Evolutionary conservation across 495 filamentous ascomycete species (phyloP).

Genomic region (Glonium stellatum): DNA sequence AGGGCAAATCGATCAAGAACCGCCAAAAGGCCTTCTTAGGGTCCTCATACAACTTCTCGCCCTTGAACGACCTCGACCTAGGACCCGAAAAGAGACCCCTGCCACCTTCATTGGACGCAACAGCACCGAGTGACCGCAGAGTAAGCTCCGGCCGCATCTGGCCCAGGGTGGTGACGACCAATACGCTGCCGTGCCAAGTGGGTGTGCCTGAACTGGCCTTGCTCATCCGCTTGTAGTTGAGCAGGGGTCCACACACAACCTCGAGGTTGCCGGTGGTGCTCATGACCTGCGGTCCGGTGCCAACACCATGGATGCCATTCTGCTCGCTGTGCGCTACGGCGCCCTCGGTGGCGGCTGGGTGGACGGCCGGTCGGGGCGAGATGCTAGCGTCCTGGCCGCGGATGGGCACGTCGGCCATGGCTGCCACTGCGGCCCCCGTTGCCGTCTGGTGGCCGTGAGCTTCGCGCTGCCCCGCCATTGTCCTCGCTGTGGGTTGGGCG

Average conservation of each 20-base stretch:
- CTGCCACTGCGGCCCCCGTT: not conserved
- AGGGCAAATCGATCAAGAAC: conserved; percentile 57
- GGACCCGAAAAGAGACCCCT: conserved; percentile 10
- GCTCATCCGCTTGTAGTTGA: conserved; percentile 82
- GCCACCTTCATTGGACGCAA: conserved; percentile 13
- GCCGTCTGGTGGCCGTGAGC: not conserved
- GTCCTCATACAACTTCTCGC: conserved; percentile 72
- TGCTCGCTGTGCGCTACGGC: conserved; percentile 3
- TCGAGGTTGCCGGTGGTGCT: conserved; percentile 41
- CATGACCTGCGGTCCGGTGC: conserved; percentile 28
- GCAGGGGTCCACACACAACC: conserved; percentile 68
- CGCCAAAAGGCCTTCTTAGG: conserved; percentile 72
- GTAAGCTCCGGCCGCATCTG: conserved; percentile 45
- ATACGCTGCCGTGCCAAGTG: conserved; percentile 73
- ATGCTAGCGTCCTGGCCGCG: not conserved
- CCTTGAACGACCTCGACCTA: conserved; percentile 36
- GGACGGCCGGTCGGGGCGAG: not conserved
- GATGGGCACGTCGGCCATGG: not conserved
- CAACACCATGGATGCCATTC: conserved; percentile 21
- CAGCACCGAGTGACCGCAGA: conserved; percentile 43
- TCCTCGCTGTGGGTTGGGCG: conserved; percentile 4
- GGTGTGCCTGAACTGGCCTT: conserved; percentile 41
- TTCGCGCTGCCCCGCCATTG: conserved; percentile 1
- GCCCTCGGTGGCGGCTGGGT: not conserved
- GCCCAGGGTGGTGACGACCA: conserved; percentile 68